Evolutionary conservation across 352 stramenopile genomes (phyloP), one percentile per base, ranked within the genome.

Genomic region (Pythium monospermum): DNA sequence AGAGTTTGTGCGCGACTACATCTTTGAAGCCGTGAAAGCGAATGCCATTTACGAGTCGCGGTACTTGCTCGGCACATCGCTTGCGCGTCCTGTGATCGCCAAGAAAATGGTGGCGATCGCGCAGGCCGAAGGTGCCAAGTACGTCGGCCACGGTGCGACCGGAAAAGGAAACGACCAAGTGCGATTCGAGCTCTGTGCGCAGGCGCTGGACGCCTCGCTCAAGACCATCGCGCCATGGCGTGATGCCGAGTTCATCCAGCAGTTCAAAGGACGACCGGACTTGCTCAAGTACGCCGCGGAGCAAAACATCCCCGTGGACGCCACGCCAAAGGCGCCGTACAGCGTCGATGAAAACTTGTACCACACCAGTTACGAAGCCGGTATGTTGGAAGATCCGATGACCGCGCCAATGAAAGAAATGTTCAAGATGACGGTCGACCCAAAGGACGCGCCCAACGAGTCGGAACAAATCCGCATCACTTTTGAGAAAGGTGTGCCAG

Each of bases 121-220:
- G 16, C 71, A 94, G 58, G 67, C 71, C 13, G 92, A 98, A 62
- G 87, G 86, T 21, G 91, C 91, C 42, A 86, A 87, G 72, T 97
- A 89, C 68, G 85, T 99, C 49, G 86, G 95, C 33, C 96, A 99
- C 75, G 96, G 96, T 15, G 96, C 96, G 50, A 99, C 96, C 23
- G 96, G 96, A 58, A 99, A 99, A 85, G 96, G 96, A 49, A 99
- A 99, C 73, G 96, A 99, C 77, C 96, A 99, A 74, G 91, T 97
- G 25, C 94, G 96, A 46, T 99, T 99, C 61, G 96, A 99, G 86
- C 95, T 99, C 68, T 98, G 95, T 73, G 92, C 93, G 16, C 95
- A 98, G 70, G 95, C 95, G 4, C 73, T 99, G 21, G 93, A 98
- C 66, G 91, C 96, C 16, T 89, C 76, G 28, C 95, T 99, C 59